phyloP scores from a whole-genome alignment of 495 filamentous ascomycete genomes.

The Penicillium steckii region DNA sequence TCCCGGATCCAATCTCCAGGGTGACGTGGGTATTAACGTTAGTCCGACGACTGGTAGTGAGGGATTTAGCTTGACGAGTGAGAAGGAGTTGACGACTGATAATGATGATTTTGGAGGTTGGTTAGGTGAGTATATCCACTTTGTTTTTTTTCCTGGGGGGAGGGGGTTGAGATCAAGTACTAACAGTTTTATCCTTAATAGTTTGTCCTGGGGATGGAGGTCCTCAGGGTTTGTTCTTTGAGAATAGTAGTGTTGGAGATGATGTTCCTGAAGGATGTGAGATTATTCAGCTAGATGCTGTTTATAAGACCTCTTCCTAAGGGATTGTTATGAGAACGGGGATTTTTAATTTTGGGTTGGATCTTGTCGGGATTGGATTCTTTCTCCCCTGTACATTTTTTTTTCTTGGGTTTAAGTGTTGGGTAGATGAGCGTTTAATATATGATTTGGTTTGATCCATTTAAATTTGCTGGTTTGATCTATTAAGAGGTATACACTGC shows the following conservation, averaged over 20 bases:
- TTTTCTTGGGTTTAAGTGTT: neutral
- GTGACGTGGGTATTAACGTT: slow-evolving; percentile 21
- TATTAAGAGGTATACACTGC: no score
- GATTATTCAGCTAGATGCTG: slow-evolving; percentile 5
- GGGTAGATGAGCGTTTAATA: neutral
- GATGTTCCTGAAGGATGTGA: slow-evolving; percentile 8
- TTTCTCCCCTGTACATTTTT: neutral
- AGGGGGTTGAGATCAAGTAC: no score
- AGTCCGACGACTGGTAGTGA: slow-evolving; percentile 18
- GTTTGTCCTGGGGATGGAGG: slow-evolving; percentile 3
- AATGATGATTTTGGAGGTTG: slow-evolving; percentile 32
- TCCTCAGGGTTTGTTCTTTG: slow-evolving; percentile 4
- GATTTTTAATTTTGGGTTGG: neutral
- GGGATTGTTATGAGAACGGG: neutral
- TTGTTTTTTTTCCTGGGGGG: neutral
- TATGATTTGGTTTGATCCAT: no score
- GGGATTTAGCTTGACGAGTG: slow-evolving; percentile 27
- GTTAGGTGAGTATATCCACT: slow-evolving; percentile 30
- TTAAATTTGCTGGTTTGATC: no score
- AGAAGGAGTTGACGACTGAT: slow-evolving; percentile 18
- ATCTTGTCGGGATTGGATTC: neutral
- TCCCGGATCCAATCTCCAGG: slow-evolving; percentile 1
- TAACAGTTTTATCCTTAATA: neutral
- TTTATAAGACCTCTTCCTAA: slow-evolving; percentile 2
- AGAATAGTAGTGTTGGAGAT: neutral